phyloP scores from a whole-genome alignment of 2,329 filamentous ascomycete genomes.

The Ascochyta koolunga region DNA sequence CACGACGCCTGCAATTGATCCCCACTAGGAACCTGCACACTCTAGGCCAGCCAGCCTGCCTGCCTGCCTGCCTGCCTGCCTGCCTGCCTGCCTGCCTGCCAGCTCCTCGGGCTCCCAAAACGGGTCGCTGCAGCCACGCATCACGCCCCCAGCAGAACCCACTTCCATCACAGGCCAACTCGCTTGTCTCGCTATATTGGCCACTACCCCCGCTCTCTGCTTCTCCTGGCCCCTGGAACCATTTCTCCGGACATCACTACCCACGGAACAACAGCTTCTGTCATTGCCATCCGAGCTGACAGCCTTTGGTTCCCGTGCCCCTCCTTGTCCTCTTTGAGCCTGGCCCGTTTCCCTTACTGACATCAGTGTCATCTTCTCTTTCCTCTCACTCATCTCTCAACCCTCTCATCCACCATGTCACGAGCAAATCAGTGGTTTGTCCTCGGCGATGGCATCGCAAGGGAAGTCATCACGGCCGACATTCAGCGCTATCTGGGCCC shows the following conservation, averaged over 20 bases:
- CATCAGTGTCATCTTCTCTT: slow-evolving; percentile 47
- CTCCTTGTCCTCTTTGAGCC: slow-evolving; percentile 39
- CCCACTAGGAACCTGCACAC: slow-evolving; percentile 24
- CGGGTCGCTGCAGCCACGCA: slow-evolving; percentile 41
- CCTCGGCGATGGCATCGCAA: slow-evolving; percentile 56
- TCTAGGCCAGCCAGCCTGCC: slow-evolving; percentile 22
- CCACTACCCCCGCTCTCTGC: slow-evolving; percentile 40
- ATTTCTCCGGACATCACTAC: slow-evolving; percentile 24
- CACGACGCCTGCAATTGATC: slow-evolving; percentile 19
- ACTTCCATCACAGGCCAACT: slow-evolving; percentile 30
- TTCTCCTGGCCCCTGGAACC: slow-evolving; percentile 32
- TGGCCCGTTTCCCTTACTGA: slow-evolving; percentile 43
- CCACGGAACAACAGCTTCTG: slow-evolving; percentile 23
- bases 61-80: too few relatives aligned
- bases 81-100: too few relatives aligned
- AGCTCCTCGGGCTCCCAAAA: slow-evolving; percentile 33
- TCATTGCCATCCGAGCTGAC: slow-evolving; percentile 34
- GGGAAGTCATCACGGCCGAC: slow-evolving; percentile 59
- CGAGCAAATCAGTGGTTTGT: slow-evolving; percentile 57
- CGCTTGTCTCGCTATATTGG: slow-evolving; percentile 48
- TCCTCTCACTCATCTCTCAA: slow-evolving; percentile 29
- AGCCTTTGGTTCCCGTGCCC: slow-evolving; percentile 40
- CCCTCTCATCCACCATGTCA: slow-evolving; percentile 36
- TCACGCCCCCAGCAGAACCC: slow-evolving; percentile 17
- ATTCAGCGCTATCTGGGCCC: slow-evolving; percentile 59